Percentiles rank a stretch among this genome's conserved stretches.
Conservation (phyloP, 306 rosid species). For the Nissolia schottii region DNA sequence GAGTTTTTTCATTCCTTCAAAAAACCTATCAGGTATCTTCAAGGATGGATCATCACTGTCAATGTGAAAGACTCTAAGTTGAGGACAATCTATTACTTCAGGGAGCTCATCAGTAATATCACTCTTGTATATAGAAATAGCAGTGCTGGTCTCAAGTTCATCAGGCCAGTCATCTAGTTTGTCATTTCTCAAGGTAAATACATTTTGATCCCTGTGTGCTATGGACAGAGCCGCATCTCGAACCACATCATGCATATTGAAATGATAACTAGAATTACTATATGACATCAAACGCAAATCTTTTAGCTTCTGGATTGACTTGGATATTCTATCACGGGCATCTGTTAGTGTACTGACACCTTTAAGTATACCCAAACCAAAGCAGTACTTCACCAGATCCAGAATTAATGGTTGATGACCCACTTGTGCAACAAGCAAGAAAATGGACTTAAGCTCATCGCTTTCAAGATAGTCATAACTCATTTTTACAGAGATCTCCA, state of each 20-base stretch:
- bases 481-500: neutral
- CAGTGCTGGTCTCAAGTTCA: neutral
- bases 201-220: neutral
- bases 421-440: conserved; percentile 13
- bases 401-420: neutral
- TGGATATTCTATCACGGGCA: neutral
- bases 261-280: neutral
- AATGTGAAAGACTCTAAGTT: neutral
- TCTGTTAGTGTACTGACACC: neutral
- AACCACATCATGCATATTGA: neutral
- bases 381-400: neutral
- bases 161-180: neutral
- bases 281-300: neutral
- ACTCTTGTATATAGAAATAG: neutral
- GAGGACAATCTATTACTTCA: neutral
- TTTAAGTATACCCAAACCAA: conserved; percentile 2
- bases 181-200: neutral
- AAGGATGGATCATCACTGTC: neutral
- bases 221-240: neutral
- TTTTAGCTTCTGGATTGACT: neutral
- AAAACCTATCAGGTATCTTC: neutral
- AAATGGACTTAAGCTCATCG: neutral
- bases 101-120: neutral
- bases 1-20: neutral
- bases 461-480: neutral